Evolutionary conservation across 148 eudicot species (phyloP), one percentile per base, ranked within the genome.

Genomic region (Oxyria digyna): DNA sequence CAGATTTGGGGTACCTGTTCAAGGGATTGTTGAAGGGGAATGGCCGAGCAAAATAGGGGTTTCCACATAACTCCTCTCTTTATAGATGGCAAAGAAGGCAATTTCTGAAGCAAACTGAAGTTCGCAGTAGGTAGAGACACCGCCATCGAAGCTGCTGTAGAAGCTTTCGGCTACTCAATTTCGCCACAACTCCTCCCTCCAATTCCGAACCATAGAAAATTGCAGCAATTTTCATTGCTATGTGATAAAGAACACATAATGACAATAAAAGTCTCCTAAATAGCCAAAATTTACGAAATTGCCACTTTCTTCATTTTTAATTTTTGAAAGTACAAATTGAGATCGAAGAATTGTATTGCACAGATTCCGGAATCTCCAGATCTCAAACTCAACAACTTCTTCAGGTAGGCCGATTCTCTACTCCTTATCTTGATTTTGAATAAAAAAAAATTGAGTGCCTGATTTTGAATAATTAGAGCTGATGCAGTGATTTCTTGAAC

Each of bases 31-130:
- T 76, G 80, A 27, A 76, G 68, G 40, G 81, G 80, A 23, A 76
- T 68, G 62, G 81, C 67, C 8, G 76, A 78, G 74, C 91, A 86
- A 62, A 78, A 78, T 33, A 66, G 46, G 46, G 83, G 80, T 72
- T 75, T 84, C 17, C 69, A 59, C 45, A 23, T 66, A 1, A 64
- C 18, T 11, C 46, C 66, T 48, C 78, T 78, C 62, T 66, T 75
- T 55, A 62, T 6, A 62, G 64, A 27, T 17, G 69, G 17, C 29
- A 74, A 71, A 45, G 71, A 54, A 35, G 74, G 74, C 49, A 71
- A 4, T 23, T 23, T 62, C 11, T 69, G 70, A 32, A 71, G 20
- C 24, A 70, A 78, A 74, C 35, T 74, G 67, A 83, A 24, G 62
- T 69, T 80, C 68, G 74, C 43, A 37, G 69, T 67, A 32, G 78